phyloP scores from a whole-genome alignment of 1,284 basidiomycete species.

The Austropuccinia psidii region DNA sequence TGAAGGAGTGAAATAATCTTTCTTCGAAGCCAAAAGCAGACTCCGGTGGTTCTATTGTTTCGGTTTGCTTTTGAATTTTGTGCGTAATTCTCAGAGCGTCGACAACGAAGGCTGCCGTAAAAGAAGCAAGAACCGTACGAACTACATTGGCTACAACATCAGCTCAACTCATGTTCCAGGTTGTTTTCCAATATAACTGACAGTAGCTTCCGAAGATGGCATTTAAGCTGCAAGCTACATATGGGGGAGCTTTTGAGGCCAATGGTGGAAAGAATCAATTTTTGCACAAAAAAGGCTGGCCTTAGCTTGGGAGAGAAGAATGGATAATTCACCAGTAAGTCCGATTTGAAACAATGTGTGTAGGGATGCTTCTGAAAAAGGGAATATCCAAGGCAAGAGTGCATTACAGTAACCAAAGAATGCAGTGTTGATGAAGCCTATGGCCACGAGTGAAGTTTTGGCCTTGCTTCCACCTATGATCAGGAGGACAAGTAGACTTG shows the following conservation, averaged over 20 bases:
- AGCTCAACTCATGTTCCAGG: neutral
- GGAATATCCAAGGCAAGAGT: slow-evolving; percentile 17
- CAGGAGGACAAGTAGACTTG: slow-evolving; percentile 3
- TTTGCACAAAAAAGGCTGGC: too few species aligned
- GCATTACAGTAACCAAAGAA: slow-evolving; percentile 18
- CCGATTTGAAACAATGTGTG: too few species aligned
- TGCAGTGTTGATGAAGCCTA: slow-evolving; percentile 6
- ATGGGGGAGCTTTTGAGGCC: too few species aligned
- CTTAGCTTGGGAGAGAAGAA: too few species aligned
- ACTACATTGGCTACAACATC: neutral
- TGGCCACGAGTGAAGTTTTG: slow-evolving; percentile 17
- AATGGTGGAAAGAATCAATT: too few species aligned
- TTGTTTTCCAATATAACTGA: neutral
- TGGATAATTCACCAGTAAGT: too few species aligned
- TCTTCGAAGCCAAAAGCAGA: too few species aligned
- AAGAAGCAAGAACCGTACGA: slow-evolving; percentile 10
- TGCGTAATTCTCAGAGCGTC: slow-evolving; percentile 20
- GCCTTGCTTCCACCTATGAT: neutral
- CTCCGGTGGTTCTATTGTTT: too few species aligned
- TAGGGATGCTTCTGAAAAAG: neutral
- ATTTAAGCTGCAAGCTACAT: slow-evolving; percentile 19
- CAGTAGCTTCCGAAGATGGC: slow-evolving; percentile 15
- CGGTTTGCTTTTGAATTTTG: neutral
- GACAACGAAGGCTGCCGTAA: slow-evolving; percentile 21
- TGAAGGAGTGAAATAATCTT: too few species aligned